Evolutionary conservation across 164 flowering plant genomes (phyloP), one percentile per base, ranked within the genome.

Genomic region (Macadamia integrifolia): DNA sequence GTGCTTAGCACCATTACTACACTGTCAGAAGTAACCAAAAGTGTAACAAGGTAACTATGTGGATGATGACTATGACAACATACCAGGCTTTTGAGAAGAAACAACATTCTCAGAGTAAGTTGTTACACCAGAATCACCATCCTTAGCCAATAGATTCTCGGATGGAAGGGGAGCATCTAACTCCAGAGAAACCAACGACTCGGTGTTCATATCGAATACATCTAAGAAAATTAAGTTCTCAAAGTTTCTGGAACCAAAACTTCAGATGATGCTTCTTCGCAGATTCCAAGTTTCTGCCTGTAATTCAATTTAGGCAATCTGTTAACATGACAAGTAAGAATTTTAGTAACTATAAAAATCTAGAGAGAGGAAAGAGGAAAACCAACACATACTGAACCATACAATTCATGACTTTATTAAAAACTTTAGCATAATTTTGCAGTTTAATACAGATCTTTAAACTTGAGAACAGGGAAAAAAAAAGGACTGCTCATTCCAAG

Each of bases 21-120:
- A 49, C 5, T 62, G 14, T 30, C 55, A 55, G 14, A 14, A 35
- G 12, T 12, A 75, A 67, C 14, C 9, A 14, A 23, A 23, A 14
- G 5, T 17, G 18, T 53, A 40, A 28, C 3, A 52, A 60, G 0
- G 30, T 28, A 35, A 32, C 4, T 30, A 5, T 28, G 42, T 30
- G 15, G 35, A 55, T 6, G 29, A 55, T 60, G 57, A 65, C 35
- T 53, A 4, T 17, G 13, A 9, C 23, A 55, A 12, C 66, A 68
- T 68, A 77, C 80, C 80, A 71, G 75, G 77, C 70, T 62, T 66
- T 28, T 65, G 76, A 65, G 70, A 32, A 66, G 44, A 56, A 63
- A 62, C 69, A 66, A 58, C 29, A 15, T 53, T 60, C 35, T 56
- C 58, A 48, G 69, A 60, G 58, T 71, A 59, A 44, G 66, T 63